phyloP scores from a whole-genome alignment of 805 yeast genomes.

The Yamadazyma sp. region DNA sequence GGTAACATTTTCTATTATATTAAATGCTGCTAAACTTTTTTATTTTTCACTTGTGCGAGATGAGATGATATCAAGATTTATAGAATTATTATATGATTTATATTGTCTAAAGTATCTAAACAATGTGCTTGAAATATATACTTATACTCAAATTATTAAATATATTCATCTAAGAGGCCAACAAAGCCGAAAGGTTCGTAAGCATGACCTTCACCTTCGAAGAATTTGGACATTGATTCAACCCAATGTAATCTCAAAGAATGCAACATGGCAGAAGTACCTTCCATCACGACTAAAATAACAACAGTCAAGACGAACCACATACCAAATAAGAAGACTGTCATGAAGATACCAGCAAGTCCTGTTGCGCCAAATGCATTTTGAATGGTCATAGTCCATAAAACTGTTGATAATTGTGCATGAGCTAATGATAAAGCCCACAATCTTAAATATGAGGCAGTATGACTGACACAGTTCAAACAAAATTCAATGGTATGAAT shows the following conservation, averaged over 20 bases:
- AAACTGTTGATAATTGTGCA: constrained; percentile 90
- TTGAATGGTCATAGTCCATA: constrained; percentile 93
- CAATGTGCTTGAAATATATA: too few species aligned
- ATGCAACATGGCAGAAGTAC: constrained; percentile 98
- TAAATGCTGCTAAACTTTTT: background rate
- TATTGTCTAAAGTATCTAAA: too few species aligned
- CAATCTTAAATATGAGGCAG: constrained; percentile 92
- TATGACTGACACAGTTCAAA: constrained; percentile 95
- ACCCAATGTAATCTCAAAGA: constrained; percentile 99
- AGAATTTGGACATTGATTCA: constrained; percentile 97
- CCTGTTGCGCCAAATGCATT: constrained; percentile 72
- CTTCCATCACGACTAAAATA: constrained; percentile 95
- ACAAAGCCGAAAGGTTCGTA: constrained; percentile 82
- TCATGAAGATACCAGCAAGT: constrained; percentile 62
- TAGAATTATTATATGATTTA: too few species aligned
- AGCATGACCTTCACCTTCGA: constrained; percentile 92
- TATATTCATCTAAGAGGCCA: constrained; percentile 22
- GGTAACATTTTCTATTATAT: constrained; percentile 11
- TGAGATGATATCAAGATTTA: too few species aligned
- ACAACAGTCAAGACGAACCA: constrained; percentile 93
- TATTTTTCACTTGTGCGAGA: too few species aligned
- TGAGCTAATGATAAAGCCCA: constrained; percentile 98
- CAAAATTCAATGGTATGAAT: constrained; percentile 98
- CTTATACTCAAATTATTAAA: constrained; percentile 6
- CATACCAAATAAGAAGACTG: constrained; percentile 82